These are phyloP conservation scores for Biancaea sappan DNA, from an alignment of 306 rosid species.

Conservation along the genomic window DNA sequence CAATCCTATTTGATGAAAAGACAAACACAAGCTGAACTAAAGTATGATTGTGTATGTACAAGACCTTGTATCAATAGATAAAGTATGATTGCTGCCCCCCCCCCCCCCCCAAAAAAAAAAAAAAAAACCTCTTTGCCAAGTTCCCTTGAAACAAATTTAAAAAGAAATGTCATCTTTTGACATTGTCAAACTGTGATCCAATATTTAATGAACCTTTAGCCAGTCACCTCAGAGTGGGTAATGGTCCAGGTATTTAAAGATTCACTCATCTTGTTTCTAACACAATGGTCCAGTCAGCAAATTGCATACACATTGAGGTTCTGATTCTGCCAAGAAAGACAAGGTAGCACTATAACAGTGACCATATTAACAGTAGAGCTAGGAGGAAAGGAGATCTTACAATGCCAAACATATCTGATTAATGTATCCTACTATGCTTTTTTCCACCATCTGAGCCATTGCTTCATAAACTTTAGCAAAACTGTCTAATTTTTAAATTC, in stretches of 20 bases:
- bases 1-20: neutral
- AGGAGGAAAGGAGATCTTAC: neutral
- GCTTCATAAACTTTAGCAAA: neutral
- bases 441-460: neutral
- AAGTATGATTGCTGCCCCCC: neutral
- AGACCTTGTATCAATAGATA: neutral
- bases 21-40: neutral
- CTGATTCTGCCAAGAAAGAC: neutral
- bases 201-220: neutral
- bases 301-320: neutral
- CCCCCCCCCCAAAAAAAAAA: no score
- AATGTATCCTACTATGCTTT: neutral
- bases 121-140: neutral
- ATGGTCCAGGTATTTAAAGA: neutral
- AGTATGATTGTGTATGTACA: neutral
- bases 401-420: neutral
- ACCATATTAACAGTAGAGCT: neutral
- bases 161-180: neutral
- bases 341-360: neutral
- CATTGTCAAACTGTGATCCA: neutral
- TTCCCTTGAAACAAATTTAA: no score
- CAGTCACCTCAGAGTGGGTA: neutral
- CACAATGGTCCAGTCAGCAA: neutral
- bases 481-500: neutral
- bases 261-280: neutral